These are phyloP conservation scores for Aspergillus sp. DNA, from an alignment of 2,329 filamentous ascomycete species.

Conservation along the genomic window DNA sequence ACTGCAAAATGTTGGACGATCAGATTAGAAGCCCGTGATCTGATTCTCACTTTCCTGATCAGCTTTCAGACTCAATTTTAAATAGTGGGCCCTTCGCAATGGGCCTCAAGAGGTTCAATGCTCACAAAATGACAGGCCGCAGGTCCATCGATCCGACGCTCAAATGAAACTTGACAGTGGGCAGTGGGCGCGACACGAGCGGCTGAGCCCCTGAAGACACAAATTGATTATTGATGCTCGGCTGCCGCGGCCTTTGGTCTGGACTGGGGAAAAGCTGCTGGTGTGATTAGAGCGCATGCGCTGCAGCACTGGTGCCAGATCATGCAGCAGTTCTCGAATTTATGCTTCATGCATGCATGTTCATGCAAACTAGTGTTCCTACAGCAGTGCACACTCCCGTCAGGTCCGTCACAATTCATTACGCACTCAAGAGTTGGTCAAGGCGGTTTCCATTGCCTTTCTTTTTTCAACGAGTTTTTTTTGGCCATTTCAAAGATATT, in stretches of 20 bases:
- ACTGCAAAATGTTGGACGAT: not conserved
- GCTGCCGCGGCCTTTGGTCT: conserved; percentile 5
- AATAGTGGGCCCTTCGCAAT: not conserved
- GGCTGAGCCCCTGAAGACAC: not conserved
- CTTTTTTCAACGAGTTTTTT: not conserved
- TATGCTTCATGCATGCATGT: conserved; percentile 7
- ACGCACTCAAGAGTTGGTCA: not conserved
- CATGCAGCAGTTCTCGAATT: conserved; percentile 8
- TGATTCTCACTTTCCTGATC: not conserved
- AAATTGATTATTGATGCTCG: not conserved
- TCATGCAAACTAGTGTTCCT: conserved; percentile 9
- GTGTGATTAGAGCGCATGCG: conserved; percentile 7
- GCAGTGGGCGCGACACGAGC: not conserved
- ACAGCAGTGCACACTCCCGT: not conserved
- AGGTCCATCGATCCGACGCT: not conserved
- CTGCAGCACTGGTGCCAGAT: conserved; percentile 6
- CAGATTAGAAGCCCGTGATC: not conserved
- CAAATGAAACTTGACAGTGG: no score
- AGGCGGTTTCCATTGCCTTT: not conserved
- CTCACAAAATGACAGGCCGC: not conserved
- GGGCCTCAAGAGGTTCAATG: not conserved
- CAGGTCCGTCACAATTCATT: not conserved
- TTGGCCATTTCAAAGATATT: not conserved
- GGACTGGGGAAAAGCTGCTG: not conserved
- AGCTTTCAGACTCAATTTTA: not conserved